These are phyloP conservation scores for Scedosporium aurantiacum DNA, from an alignment of 2,329 filamentous ascomycete species.

Conservation along the genomic window DNA sequence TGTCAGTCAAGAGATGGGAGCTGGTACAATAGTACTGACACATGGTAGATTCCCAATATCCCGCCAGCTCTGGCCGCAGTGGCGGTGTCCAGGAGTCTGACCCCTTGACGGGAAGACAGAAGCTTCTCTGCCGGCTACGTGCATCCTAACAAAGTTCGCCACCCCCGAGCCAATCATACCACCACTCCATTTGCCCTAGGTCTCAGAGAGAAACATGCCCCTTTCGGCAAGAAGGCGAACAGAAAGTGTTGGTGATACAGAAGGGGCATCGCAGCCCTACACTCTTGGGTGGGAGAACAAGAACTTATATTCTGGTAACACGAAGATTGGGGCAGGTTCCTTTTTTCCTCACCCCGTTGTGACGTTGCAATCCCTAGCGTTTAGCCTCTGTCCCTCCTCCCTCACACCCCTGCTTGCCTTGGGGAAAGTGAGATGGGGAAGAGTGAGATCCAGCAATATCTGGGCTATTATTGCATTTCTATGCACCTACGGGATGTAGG, in stretches of 20 bases:
- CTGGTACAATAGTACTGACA: not conserved
- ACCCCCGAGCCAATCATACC: conserved; percentile 5
- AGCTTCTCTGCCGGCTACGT: conserved; percentile 1
- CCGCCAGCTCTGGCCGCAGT: not conserved
- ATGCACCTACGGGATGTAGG: not conserved
- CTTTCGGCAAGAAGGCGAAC: not conserved
- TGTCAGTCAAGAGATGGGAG: not conserved
- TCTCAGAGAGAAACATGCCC: not conserved
- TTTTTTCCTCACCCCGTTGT: not conserved
- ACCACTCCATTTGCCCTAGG: not conserved
- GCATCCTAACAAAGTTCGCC: conserved; percentile 4
- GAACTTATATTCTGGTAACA: not conserved
- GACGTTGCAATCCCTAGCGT: conserved; percentile 2
- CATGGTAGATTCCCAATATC: not conserved
- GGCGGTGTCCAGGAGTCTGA: not conserved
- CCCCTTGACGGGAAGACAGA: conserved; percentile 1
- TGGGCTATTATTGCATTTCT: not conserved
- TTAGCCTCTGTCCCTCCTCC: not conserved
- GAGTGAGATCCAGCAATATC: not conserved
- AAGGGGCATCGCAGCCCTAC: not conserved
- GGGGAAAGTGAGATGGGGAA: not conserved
- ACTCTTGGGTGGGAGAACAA: not conserved
- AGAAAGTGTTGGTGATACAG: not conserved
- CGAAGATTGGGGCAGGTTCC: not conserved
- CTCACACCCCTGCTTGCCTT: not conserved